Conservation (phyloP, 2,329 filamentous ascomycete genomes). For the Stagonosporopsis cucurbitacearum region DNA sequence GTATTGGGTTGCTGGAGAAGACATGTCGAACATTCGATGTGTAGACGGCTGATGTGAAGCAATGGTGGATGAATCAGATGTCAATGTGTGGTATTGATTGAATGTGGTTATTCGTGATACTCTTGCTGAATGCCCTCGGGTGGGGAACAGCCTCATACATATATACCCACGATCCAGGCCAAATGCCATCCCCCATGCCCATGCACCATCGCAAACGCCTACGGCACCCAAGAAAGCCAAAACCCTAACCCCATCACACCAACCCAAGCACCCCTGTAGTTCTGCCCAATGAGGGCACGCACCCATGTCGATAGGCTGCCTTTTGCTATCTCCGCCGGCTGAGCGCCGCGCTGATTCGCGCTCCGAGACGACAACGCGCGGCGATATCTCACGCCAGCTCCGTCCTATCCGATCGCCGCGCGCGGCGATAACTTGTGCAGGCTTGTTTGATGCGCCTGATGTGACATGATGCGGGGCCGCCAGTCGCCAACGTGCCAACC, state of each 20-base stretch:
- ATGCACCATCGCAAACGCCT: constrained; percentile 21
- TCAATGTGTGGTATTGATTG: constrained; percentile 8
- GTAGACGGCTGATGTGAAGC: constrained; percentile 6
- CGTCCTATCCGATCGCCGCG: constrained; percentile 24
- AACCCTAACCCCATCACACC: constrained; percentile 29
- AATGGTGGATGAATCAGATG: constrained; percentile 4
- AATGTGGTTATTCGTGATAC: constrained; percentile 11
- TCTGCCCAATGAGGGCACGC: constrained; percentile 18
- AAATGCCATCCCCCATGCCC: constrained; percentile 2
- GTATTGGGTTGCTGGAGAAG: constrained; percentile 40
- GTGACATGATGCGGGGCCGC: constrained; percentile 21
- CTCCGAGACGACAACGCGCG: constrained; percentile 26
- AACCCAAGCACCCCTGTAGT: constrained; percentile 19
- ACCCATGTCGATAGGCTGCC: constrained; percentile 1
- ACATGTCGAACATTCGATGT: constrained; percentile 32
- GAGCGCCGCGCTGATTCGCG: constrained; percentile 29
- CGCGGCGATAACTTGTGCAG: constrained; percentile 26
- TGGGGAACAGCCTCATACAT: constrained; percentile 17
- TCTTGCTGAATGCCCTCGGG: constrained; percentile 6
- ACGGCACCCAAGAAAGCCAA: constrained; percentile 18
- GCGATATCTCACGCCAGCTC: constrained; percentile 27
- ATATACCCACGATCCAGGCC: constrained; percentile 14
- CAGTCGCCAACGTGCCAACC: constrained; percentile 16
- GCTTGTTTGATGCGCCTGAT: constrained; percentile 24
- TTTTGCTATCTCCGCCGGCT: constrained; percentile 16